A percentile compares a stretch with the other conserved stretches of the same genome.
These are phyloP conservation scores for Protea cynaroides DNA, from an alignment of 164 flowering plant species.

Conservation along the genomic window DNA sequence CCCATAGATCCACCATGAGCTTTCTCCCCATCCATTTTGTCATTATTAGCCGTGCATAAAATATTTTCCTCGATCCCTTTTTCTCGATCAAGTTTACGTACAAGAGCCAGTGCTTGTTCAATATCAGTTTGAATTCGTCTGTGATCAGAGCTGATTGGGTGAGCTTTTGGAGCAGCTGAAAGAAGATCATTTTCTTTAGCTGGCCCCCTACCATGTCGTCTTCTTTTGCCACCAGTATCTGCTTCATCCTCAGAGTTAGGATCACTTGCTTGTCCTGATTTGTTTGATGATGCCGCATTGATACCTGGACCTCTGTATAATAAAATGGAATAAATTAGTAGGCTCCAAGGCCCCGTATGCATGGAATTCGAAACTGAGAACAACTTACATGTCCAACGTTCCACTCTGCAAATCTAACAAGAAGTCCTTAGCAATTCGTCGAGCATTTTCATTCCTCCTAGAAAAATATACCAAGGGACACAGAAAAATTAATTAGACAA, in stretches of 20 bases:
- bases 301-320: slow-evolving; percentile 74
- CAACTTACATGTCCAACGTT: slow-evolving; percentile 71
- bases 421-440: slow-evolving; percentile 69
- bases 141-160: slow-evolving; percentile 70
- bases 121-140: slow-evolving; percentile 69
- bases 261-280: slow-evolving; percentile 66
- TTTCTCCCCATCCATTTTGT: slow-evolving; percentile 57
- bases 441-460: slow-evolving; percentile 94
- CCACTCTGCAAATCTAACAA: slow-evolving; percentile 83
- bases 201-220: slow-evolving; percentile 57
- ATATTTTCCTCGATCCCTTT: slow-evolving; percentile 85
- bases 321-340: slow-evolving; percentile 5
- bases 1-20: slow-evolving; percentile 73
- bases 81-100: slow-evolving; percentile 81
- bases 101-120: slow-evolving; percentile 77
- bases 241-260: slow-evolving; percentile 82
- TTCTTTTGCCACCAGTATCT: slow-evolving; percentile 65
- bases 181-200: slow-evolving; percentile 62
- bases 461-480: neutral
- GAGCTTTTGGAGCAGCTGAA: slow-evolving; percentile 88
- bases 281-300: slow-evolving; percentile 43
- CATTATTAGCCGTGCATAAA: slow-evolving; percentile 48
- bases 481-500: neutral
- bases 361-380: neutral
- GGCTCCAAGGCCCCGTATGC: neutral